A percentile compares a stretch with the other conserved stretches of the same genome.
phyloP scores from a whole-genome alignment of 371 early-diverging fungal genomes.

The Furculomyces boomerangus region DNA sequence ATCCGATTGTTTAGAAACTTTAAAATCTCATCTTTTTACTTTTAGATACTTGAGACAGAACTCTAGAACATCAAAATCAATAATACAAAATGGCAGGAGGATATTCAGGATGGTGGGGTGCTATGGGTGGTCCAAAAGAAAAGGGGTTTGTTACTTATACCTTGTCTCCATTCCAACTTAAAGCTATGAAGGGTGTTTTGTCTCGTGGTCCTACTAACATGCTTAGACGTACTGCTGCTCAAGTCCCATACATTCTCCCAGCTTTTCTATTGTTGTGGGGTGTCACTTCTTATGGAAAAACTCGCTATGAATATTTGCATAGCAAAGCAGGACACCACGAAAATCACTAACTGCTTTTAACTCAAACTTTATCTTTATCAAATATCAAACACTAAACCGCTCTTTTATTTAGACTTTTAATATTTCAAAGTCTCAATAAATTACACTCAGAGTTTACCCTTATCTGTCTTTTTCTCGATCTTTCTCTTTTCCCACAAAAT shows the following conservation, averaged over 20 bases:
- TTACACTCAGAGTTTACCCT: too few relatives aligned
- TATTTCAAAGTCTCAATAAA: too few relatives aligned
- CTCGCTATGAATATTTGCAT: conserved; percentile 40
- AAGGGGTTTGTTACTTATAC: conserved; percentile 53
- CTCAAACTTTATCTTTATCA: too few relatives aligned
- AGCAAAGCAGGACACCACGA: conserved; percentile 52
- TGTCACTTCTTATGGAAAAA: conserved; percentile 38
- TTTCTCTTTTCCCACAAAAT: too few relatives aligned
- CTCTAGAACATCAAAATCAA: too few relatives aligned
- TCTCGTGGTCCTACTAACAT: conserved; percentile 61
- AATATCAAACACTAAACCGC: too few relatives aligned
- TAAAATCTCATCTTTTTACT: too few relatives aligned
- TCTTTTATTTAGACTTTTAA: too few relatives aligned
- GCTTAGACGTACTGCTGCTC: conserved; percentile 47
- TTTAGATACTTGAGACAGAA: too few relatives aligned
- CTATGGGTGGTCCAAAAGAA: conserved; percentile 53
- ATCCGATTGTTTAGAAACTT: too few relatives aligned
- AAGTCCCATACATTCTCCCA: conserved; percentile 52
- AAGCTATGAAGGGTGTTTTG: conserved; percentile 50
- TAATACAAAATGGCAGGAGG: conserved; percentile 22
- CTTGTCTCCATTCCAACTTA: conserved; percentile 63
- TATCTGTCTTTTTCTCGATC: too few relatives aligned
- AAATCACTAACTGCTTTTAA: neutral
- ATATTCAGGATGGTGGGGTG: conserved; percentile 49
- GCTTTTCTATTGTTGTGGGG: conserved; percentile 41